Base-by-base conservation (phyloP, 208 protist species). In the Crithidia acanthocephali region DNA sequence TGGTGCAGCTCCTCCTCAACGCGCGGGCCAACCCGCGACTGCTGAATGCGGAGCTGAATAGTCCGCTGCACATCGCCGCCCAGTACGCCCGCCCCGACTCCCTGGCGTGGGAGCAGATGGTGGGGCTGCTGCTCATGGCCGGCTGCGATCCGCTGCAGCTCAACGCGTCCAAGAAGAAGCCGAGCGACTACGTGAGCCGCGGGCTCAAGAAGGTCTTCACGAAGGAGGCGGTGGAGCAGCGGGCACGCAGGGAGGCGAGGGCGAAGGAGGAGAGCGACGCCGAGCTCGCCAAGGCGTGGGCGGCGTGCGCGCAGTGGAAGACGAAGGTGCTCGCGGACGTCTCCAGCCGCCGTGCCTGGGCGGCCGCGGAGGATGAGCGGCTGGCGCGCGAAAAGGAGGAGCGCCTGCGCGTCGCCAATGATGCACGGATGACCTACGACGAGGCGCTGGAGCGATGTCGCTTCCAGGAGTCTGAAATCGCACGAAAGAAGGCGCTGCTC, bases 81-180 rank as follows among this genome's bases (percentile, higher is more conserved):
- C 83, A 91, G 52, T 74, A 93, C 68, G 80, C 83, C 35, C 78
- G 85, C 22, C 90, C 85, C 30, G 88, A 97, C 80, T 90, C 85
- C 23, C 85, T 86, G 51, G 79, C 88, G 56, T 97, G 92, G 92
- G 92, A 95, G 76, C 80, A 88, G 72, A 84, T 97, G 35, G 81
- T 95, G 20, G 75, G 76, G 4, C 51, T 88, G 52, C 68, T 97
- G 63, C 82, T 97, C 27, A 69, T 82, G 59, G 78, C 82, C 0
- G 92, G 92, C 50, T 91, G 89, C 58, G 83, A 95, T 62, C 84
- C 88, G 10, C 40, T 68, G 42, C 76, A 88, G 61, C 79, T 93
- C 68, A 97, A 97, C 70, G 90, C 80, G 25, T 92, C 83, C 25
- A 75, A 83, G 44, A 95, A 95, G 70, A 90, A 83, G 69, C 81